Conservation (phyloP, 176 grass and related monocot species). For the Lolium perenne region DNA sequence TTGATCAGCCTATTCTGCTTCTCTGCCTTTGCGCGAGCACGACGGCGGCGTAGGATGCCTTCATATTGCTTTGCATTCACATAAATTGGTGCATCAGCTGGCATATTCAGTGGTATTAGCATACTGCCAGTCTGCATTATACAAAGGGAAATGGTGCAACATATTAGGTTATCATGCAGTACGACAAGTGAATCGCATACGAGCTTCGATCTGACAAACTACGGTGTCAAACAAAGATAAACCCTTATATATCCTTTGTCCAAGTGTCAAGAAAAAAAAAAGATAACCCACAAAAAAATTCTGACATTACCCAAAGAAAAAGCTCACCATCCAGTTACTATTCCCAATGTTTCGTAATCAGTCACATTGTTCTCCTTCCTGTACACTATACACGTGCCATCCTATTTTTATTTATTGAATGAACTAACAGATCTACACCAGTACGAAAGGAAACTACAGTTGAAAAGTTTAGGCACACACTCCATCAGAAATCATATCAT, state of each 20-base stretch:
- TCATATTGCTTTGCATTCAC: slow-evolving; percentile 93
- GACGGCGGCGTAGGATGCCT: slow-evolving; percentile 81
- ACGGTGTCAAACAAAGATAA: slow-evolving; percentile 17
- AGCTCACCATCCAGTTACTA: neutral
- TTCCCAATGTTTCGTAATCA: neutral
- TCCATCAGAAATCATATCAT: slow-evolving; percentile 4
- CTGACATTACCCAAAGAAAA: slow-evolving; percentile 21
- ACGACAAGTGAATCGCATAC: neutral
- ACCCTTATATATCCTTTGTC: neutral
- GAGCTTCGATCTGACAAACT: neutral
- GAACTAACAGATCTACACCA: neutral
- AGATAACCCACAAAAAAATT: neutral
- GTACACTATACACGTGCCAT: neutral
- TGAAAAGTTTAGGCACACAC: neutral
- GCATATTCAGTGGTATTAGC: slow-evolving; percentile 79
- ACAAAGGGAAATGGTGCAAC: slow-evolving; percentile 39
- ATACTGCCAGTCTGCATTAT: slow-evolving; percentile 59
- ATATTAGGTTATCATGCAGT: slow-evolving; percentile 6
- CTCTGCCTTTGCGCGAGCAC: slow-evolving; percentile 83
- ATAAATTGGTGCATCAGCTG: slow-evolving; percentile 78
- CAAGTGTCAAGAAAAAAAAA: neutral
- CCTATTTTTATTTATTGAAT: neutral
- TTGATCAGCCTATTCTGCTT: slow-evolving; percentile 69
- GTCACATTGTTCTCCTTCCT: neutral
- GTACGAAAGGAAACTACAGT: neutral